Base-by-base conservation (phyloP, 139 green algal genomes). In the Choricystis sp. region DNA sequence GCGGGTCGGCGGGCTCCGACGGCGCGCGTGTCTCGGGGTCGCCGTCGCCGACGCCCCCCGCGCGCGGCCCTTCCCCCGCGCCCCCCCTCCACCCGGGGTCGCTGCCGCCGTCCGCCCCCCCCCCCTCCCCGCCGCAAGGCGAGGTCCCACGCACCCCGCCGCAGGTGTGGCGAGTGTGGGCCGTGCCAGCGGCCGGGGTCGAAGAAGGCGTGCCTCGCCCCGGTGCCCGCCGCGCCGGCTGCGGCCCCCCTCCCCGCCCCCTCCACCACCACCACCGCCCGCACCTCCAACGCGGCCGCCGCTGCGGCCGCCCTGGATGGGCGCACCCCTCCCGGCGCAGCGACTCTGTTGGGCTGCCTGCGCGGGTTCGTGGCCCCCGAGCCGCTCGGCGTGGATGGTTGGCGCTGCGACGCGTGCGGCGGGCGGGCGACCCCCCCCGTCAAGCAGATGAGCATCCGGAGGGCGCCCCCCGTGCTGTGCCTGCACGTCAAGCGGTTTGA, bases 401-500 rank as follows among this genome's bases (percentile, higher is more conserved):
- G 83, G 81, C 59, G 62, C 27, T 92, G 85, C 75, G 61, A 48
- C 28, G 60, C 72, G 26, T 91, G 81, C 58, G 61, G 29, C 30
- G 48, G 25, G 21, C n/a, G n/a, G n/a, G 25, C 24, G 29, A 62
- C 56, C n/a, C 67, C 30, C 0, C 80, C 83, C 0, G 21, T 81
- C 25, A 96, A 96, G 82, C 89, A 96, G 85, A 72, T 96, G 73
- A 86, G 79, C 24, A 67, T 96, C 26, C 64, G 75, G 19, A 75
- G 72, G 19, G 78, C 96, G 65, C 88, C 89, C 3, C 83, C 83
- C 4, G 74, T 96, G 55, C 80, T 96, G 63, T 82, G 76, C 57
- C 65, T 96, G 29, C 89, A 96, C 70, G 67, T 91, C 28, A 96
- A 96, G 74, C 76, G 89, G 29, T 96, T 96, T 69, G 83, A 96